Conservation (phyloP, 2,329 filamentous ascomycete species). For the Scedosporium apiospermum region DNA sequence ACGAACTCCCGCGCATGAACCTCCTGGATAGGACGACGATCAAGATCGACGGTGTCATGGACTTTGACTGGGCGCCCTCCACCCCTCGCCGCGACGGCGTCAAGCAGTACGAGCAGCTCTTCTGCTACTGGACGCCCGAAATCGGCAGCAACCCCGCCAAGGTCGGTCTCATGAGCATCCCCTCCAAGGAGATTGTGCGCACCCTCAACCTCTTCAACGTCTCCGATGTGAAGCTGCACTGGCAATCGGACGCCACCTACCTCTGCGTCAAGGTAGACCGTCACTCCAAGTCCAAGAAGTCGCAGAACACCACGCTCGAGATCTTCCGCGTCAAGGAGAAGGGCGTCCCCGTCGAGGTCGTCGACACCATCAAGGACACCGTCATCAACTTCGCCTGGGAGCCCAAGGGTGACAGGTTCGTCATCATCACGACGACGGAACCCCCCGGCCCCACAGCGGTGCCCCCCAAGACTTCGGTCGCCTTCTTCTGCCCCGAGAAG, state of each 20-base stretch:
- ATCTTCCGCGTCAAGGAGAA: conserved; percentile 98
- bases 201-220: conserved; percentile 98
- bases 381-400: conserved; percentile 99
- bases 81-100: conserved; percentile 72
- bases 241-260: conserved; percentile 91
- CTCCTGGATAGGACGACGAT: conserved; percentile 83
- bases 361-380: conserved; percentile 95
- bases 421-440: conserved; percentile 92
- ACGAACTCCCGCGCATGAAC: conserved; percentile 82
- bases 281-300: conserved; percentile 99
- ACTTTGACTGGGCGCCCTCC: conserved; percentile 95
- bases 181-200: conserved; percentile 86
- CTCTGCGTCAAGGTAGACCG: conserved; percentile 98
- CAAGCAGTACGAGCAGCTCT: conserved; percentile 88
- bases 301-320: conserved; percentile 89
- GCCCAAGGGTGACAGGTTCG: conserved; percentile 93
- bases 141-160: conserved; percentile 96
- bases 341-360: conserved; percentile 94
- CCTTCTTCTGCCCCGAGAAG: conserved; percentile 97
- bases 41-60: conserved; percentile 93
- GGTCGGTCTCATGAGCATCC: conserved; percentile 92
- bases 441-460: conserved; percentile 68
- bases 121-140: conserved; percentile 98
- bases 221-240: conserved; percentile 94
- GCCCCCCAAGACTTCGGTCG: conserved; percentile 84